Evolutionary conservation across 345 rosid genomes (phyloP).

Genomic region (Combretum micranthum): DNA sequence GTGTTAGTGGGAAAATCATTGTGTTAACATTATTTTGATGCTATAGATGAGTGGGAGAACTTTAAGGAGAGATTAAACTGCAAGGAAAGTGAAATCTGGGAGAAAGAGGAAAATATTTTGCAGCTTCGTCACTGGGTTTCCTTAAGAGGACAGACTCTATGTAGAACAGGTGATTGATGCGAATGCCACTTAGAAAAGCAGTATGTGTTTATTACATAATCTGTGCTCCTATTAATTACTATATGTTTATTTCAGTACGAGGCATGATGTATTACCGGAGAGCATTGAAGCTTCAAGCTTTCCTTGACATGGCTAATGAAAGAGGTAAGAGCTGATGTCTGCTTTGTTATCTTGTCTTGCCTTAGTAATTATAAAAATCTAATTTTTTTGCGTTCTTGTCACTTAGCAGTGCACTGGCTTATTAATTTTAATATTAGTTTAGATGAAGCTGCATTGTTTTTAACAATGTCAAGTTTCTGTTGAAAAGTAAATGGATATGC

Average conservation of each 20-base stretch:
- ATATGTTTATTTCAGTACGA: conserved; percentile 46
- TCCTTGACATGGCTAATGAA: conserved; percentile 96
- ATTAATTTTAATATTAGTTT: too few relatives aligned
- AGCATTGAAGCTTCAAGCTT: conserved; percentile 96
- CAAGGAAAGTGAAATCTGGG: conserved; percentile 66
- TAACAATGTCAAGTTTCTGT: too few relatives aligned
- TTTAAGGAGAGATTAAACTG: conserved; percentile 82
- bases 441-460: too few relatives aligned
- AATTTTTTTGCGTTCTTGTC: too few relatives aligned
- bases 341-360: too few relatives aligned
- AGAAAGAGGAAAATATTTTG: conserved; percentile 84
- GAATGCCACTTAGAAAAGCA: not conserved
- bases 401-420: too few relatives aligned
- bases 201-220: too few relatives aligned
- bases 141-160: conserved; percentile 90
- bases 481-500: too few relatives aligned
- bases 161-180: conserved; percentile 68
- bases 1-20: not conserved
- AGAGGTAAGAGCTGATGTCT: conserved; percentile 30
- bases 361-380: too few relatives aligned
- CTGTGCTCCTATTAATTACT: too few relatives aligned
- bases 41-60: conserved; percentile 92
- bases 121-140: conserved; percentile 99
- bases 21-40: conserved; percentile 8
- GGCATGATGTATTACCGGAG: conserved; percentile 99